Conservation (phyloP, 2,329 filamentous ascomycete species). For the Pezicula neosporulosa region DNA sequence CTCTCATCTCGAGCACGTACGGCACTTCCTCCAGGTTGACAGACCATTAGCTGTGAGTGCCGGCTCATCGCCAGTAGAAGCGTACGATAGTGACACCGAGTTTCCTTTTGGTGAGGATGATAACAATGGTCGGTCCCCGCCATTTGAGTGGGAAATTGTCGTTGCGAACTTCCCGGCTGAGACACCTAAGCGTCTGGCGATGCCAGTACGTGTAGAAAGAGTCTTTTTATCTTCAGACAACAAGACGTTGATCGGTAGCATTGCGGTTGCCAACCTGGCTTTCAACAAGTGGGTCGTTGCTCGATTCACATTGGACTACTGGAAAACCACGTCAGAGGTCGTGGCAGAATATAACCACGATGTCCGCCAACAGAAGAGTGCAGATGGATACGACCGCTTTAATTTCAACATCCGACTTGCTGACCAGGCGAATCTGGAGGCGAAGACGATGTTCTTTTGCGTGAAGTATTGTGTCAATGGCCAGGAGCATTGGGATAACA, state of each 20-base stretch:
- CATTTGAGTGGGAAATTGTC: slow-evolving; percentile 84
- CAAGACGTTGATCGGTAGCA: slow-evolving; percentile 77
- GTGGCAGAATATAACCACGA: slow-evolving; percentile 83
- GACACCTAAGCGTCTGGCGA: slow-evolving; percentile 54
- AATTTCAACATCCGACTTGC: slow-evolving; percentile 91
- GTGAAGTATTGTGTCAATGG: slow-evolving; percentile 83
- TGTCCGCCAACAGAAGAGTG: slow-evolving; percentile 61
- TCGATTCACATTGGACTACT: slow-evolving; percentile 94
- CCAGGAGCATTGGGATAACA: slow-evolving; percentile 95
- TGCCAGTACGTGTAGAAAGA: slow-evolving; percentile 77
- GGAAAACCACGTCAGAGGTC: slow-evolving; percentile 97
- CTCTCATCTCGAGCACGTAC: slow-evolving; percentile 90
- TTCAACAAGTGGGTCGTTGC: slow-evolving; percentile 89
- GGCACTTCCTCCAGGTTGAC: slow-evolving; percentile 93
- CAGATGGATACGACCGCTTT: slow-evolving; percentile 79
- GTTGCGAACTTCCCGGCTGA: slow-evolving; percentile 79
- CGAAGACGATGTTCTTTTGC: slow-evolving; percentile 90
- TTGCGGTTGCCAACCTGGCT: slow-evolving; percentile 82
- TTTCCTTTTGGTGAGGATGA: slow-evolving; percentile 73
- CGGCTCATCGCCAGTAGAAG: slow-evolving; percentile 85
- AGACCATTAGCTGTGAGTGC: slow-evolving; percentile 94
- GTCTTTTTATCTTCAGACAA: slow-evolving; percentile 87
- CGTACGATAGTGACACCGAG: slow-evolving; percentile 81
- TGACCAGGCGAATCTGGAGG: slow-evolving; percentile 86
- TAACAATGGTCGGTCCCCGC: slow-evolving; percentile 35